A percentile compares a stretch with the other conserved stretches of the same genome.
Evolutionary conservation across 306 rosid species (phyloP).

Genomic region (Vigna trinervia): DNA sequence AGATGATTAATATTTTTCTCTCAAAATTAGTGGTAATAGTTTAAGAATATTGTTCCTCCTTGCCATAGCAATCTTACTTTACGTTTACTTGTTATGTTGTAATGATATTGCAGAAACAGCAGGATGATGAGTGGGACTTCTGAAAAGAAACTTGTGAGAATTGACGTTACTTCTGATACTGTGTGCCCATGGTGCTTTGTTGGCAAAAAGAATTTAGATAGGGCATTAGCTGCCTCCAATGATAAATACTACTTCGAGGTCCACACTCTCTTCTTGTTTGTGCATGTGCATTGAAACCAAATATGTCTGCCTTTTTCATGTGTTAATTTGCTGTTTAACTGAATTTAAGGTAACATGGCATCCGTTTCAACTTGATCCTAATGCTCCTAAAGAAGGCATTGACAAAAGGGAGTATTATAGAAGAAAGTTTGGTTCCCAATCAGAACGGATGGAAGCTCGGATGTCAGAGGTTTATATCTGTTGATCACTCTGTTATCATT

Average conservation of each 20-base stretch:
- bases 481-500: constrained; percentile 23
- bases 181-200: constrained; percentile 95
- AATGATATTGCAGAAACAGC: constrained; percentile 49
- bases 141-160: constrained; percentile 64
- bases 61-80: constrained; percentile 31
- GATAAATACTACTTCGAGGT: constrained; percentile 83
- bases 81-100: constrained; percentile 18
- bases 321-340: constrained; percentile 25
- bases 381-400: constrained; percentile 85
- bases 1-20: neutral
- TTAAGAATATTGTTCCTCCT: constrained; percentile 22
- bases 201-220: constrained; percentile 85
- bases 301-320: neutral
- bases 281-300: constrained; percentile 2
- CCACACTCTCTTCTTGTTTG: neutral
- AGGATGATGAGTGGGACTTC: constrained; percentile 65
- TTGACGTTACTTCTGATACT: constrained; percentile 80
- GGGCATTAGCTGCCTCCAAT: constrained; percentile 70
- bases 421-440: constrained; percentile 68
- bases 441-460: constrained; percentile 67
- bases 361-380: constrained; percentile 79
- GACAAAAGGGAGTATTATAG: constrained; percentile 67
- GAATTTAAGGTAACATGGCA: constrained; percentile 79
- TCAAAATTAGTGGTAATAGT: neutral
- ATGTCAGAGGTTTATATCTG: constrained; percentile 70